These are phyloP conservation scores for Thuidium tamariscinum DNA, from an alignment of 225 moss, liverwort and hornwort genomes.

Conservation along the genomic window DNA sequence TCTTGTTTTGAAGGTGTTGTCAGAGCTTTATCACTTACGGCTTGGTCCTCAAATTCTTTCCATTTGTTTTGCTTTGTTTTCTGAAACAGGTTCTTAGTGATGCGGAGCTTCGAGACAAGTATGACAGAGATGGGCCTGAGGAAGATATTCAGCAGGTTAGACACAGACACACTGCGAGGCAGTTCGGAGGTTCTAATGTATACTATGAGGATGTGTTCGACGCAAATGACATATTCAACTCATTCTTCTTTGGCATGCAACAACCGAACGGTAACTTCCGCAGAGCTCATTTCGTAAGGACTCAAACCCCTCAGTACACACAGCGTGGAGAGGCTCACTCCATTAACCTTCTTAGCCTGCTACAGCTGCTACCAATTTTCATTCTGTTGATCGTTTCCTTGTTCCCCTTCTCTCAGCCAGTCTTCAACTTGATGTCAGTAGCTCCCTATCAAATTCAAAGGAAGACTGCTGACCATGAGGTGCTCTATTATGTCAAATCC, in stretches of 20 bases:
- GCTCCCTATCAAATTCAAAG: conserved; percentile 70
- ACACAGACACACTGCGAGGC: conserved; percentile 43
- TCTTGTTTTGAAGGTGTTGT: background rate
- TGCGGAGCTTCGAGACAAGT: conserved; percentile 78
- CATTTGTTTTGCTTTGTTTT: background rate
- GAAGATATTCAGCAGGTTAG: conserved; percentile 73
- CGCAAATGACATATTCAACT: conserved; percentile 91
- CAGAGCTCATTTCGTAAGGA: conserved; percentile 65
- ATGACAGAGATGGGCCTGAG: conserved; percentile 82
- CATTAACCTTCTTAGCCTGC: conserved; percentile 57
- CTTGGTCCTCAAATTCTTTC: background rate
- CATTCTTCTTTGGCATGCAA: conserved; percentile 97
- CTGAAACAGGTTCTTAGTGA: conserved; percentile 58
- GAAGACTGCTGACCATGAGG: conserved; percentile 75
- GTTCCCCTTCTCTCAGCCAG: conserved; percentile 91
- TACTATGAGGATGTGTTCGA: conserved; percentile 90
- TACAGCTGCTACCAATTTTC: conserved; percentile 89
- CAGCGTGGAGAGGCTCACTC: conserved; percentile 55
- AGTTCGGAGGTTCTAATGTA: conserved; percentile 37
- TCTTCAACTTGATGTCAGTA: conserved; percentile 74
- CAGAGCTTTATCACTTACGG: background rate
- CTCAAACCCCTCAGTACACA: conserved; percentile 40
- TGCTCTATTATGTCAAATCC: conserved; percentile 77
- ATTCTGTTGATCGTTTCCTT: conserved; percentile 87
- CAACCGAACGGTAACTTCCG: conserved; percentile 63